Conservation (phyloP, 106 monocot genomes). For the Hemerocallis citrina region DNA sequence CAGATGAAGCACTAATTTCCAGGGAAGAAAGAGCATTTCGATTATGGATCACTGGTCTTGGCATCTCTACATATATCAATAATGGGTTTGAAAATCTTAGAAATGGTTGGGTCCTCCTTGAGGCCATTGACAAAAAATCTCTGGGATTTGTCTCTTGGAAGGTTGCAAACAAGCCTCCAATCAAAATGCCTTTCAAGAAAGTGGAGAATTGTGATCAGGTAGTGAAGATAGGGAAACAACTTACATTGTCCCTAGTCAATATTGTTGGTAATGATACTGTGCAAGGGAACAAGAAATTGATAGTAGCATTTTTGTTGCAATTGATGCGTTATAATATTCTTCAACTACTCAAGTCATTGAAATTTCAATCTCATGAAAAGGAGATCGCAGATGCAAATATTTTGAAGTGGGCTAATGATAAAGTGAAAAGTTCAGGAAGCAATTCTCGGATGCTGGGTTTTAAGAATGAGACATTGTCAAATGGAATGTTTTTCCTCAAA, state of each 20-base stretch:
- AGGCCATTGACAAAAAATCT: constrained; percentile 66
- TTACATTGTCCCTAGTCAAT: constrained; percentile 91
- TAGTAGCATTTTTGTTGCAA: constrained; percentile 66
- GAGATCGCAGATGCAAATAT: constrained; percentile 55
- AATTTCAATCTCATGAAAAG: constrained; percentile 41
- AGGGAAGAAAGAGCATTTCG: constrained; percentile 81
- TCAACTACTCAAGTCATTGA: constrained; percentile 52
- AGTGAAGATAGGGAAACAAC: constrained; percentile 70
- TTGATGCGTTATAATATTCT: constrained; percentile 68
- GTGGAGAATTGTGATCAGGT: constrained; percentile 95
- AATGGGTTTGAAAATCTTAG: constrained; percentile 88
- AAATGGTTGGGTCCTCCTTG: constrained; percentile 87
- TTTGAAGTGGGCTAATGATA: constrained; percentile 56
- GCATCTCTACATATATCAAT: constrained; percentile 71
- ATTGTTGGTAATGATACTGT: constrained; percentile 91
- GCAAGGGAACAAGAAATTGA: constrained; percentile 88
- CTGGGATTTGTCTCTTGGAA: constrained; percentile 83
- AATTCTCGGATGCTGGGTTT: constrained; percentile 40
- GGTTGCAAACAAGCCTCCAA: constrained; percentile 71
- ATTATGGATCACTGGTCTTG: constrained; percentile 80
- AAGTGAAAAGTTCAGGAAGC: constrained; percentile 45
- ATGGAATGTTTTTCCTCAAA: constrained; percentile 52
- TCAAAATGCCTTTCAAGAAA: constrained; percentile 89
- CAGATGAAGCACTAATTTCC: constrained; percentile 66
- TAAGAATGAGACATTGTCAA: constrained; percentile 43